These are phyloP conservation scores for Ophiocordyceps polyrhachis-furcata DNA, from an alignment of 2,329 filamentous ascomycete genomes.

Conservation along the genomic window DNA sequence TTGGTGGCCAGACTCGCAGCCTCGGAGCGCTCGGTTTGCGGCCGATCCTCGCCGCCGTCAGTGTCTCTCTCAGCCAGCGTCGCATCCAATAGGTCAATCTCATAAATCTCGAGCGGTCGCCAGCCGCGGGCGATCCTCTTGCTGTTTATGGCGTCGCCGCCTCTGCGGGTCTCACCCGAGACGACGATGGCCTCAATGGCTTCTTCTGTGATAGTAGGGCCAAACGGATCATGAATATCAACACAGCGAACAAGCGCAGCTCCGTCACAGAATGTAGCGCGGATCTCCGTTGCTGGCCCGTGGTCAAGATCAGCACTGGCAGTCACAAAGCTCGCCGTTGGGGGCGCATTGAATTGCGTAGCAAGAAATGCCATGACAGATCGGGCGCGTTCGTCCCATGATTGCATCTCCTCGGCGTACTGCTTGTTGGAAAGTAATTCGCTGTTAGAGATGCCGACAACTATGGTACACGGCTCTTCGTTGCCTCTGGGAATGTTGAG, in stretches of 20 bases:
- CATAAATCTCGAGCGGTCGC: constrained; percentile 59
- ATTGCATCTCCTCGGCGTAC: constrained; percentile 60
- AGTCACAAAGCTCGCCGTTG: constrained; percentile 3
- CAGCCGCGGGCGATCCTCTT: constrained; percentile 60
- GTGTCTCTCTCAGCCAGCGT: constrained; percentile 19
- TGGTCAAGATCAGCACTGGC: neutral
- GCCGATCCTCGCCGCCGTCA: constrained; percentile 5
- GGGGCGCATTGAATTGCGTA: constrained; percentile 34
- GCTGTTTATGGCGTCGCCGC: constrained; percentile 74
- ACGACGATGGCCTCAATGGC: constrained; percentile 66
- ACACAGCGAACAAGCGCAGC: constrained; percentile 56
- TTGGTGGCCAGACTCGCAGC: constrained; percentile 33
- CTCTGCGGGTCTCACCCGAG: constrained; percentile 70
- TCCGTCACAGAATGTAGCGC: constrained; percentile 37
- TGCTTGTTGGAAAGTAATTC: constrained; percentile 79
- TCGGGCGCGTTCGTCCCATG: constrained; percentile 57
- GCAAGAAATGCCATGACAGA: constrained; percentile 56
- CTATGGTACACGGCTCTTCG: constrained; percentile 34
- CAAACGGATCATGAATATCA: constrained; percentile 73
- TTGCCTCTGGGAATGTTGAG: constrained; percentile 27
- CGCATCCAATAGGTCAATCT: constrained; percentile 73
- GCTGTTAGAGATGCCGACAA: constrained; percentile 78
- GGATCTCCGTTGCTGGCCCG: constrained; percentile 8
- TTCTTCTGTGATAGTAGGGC: constrained; percentile 73
- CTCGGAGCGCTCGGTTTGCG: constrained; percentile 13